These are phyloP conservation scores for Rhododendron molle DNA, from an alignment of 148 eudicot species.

Conservation along the genomic window DNA sequence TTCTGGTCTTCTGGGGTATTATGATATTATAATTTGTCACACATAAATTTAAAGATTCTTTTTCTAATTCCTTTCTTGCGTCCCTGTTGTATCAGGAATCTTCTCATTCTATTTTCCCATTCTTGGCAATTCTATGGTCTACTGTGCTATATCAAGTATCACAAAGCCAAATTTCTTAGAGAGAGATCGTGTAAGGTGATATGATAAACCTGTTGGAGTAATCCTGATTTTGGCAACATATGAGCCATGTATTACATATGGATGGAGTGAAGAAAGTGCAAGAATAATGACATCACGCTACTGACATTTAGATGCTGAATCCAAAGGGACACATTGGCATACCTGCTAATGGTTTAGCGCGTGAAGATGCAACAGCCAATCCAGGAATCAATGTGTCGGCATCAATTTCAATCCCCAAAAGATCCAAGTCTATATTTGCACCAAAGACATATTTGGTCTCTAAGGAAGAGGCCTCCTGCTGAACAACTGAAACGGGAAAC, in stretches of 20 bases:
- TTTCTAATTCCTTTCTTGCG: not conserved
- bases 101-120: not conserved
- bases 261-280: not conserved
- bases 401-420: conserved; percentile 81
- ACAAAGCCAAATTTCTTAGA: not conserved
- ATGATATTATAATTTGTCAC: not conserved
- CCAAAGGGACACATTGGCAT: not conserved
- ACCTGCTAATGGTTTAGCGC: conserved; percentile 95
- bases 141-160: not conserved
- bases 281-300: not conserved
- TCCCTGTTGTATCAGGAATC: not conserved
- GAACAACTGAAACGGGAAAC: conserved; percentile 44
- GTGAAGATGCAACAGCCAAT: conserved; percentile 83
- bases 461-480: conserved; percentile 57
- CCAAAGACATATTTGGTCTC: conserved; percentile 62
- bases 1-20: not conserved
- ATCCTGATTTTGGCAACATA: not conserved
- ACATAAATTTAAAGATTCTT: not conserved
- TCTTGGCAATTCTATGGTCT: not conserved
- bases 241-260: not conserved
- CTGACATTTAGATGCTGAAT: not conserved
- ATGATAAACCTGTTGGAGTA: not conserved
- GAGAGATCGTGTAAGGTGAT: not conserved
- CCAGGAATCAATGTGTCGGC: conserved; percentile 86
- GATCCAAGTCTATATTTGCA: conserved; percentile 79